These are phyloP conservation scores for Curvularia lunata DNA, from an alignment of 2,329 filamentous ascomycete genomes.

Conservation along the genomic window DNA sequence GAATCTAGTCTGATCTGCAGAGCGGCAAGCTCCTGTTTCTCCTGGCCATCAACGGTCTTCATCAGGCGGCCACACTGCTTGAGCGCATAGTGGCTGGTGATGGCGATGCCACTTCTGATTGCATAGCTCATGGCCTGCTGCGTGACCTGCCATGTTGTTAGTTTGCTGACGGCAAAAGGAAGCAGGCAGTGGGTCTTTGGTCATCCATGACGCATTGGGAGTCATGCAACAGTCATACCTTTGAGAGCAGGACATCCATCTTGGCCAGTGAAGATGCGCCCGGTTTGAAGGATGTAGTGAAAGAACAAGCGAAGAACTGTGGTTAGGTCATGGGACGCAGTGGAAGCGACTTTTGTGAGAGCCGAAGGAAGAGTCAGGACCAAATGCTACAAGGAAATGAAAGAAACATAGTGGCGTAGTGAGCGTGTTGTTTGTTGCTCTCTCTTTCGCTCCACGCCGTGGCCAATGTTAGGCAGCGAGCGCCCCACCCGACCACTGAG, in stretches of 20 bases:
- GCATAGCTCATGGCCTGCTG: constrained; percentile 91
- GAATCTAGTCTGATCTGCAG: constrained; percentile 78
- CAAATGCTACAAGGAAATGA: not conserved
- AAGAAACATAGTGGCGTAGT: constrained; percentile 5
- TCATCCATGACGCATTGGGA: constrained; percentile 5
- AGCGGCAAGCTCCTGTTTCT: constrained; percentile 72
- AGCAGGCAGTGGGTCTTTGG: not conserved
- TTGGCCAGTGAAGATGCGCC: constrained; percentile 32
- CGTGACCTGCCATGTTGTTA: constrained; percentile 59
- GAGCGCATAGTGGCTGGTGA: constrained; percentile 86
- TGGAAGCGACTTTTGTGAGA: not conserved
- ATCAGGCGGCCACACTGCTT: constrained; percentile 79
- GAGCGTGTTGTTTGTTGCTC: constrained; percentile 21
- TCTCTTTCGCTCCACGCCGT: constrained; percentile 21
- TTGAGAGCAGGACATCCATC: constrained; percentile 75
- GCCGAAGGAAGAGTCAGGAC: not conserved
- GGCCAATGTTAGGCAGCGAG: constrained; percentile 36
- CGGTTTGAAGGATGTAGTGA: constrained; percentile 7
- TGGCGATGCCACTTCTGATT: constrained; percentile 80
- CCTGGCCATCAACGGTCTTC: constrained; percentile 72
- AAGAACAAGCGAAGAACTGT: not conserved
- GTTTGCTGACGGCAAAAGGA: not conserved
- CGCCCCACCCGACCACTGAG: constrained; percentile 21
- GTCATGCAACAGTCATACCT: constrained; percentile 53
- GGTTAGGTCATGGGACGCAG: constrained; percentile 10